A percentile compares a stretch with the other conserved stretches of the same genome.
Evolutionary conservation across 257 asterid species (phyloP).

Genomic region (Petunia axillaris): DNA sequence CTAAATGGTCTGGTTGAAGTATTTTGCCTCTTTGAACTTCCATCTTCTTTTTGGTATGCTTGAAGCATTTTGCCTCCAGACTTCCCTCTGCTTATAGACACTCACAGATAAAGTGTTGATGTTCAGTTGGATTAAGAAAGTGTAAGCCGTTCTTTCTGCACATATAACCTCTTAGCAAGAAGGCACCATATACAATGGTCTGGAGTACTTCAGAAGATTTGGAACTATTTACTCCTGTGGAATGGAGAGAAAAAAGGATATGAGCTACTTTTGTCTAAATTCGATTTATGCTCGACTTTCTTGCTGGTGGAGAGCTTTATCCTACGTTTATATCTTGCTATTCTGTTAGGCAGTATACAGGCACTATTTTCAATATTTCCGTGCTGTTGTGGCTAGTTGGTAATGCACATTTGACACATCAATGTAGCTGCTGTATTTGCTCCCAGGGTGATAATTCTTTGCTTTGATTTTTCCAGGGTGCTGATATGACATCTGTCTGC

Average conservation of each 20-base stretch:
- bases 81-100: neutral
- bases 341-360: neutral
- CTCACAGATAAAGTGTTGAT: neutral
- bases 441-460: constrained; percentile 35
- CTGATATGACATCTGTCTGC: constrained; percentile 54
- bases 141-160: neutral
- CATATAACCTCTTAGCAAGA: neutral
- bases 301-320: neutral
- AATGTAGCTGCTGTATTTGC: neutral
- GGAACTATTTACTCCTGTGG: neutral
- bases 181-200: neutral
- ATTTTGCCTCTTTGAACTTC: neutral
- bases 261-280: neutral
- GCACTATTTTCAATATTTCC: neutral
- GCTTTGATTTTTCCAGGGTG: constrained; percentile 54
- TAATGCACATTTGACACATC: neutral
- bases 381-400: neutral
- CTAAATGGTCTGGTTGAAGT: neutral
- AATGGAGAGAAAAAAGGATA: neutral
- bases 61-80: neutral
- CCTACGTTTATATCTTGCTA: constrained; percentile 10
- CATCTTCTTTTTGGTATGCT: neutral
- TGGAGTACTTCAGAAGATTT: neutral
- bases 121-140: neutral
- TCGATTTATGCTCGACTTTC: neutral